A percentile compares a stretch with the other conserved stretches of the same genome.
Evolutionary conservation across 2,329 filamentous ascomycete species (phyloP).

Genomic region (Lasiodiplodia sp.): DNA sequence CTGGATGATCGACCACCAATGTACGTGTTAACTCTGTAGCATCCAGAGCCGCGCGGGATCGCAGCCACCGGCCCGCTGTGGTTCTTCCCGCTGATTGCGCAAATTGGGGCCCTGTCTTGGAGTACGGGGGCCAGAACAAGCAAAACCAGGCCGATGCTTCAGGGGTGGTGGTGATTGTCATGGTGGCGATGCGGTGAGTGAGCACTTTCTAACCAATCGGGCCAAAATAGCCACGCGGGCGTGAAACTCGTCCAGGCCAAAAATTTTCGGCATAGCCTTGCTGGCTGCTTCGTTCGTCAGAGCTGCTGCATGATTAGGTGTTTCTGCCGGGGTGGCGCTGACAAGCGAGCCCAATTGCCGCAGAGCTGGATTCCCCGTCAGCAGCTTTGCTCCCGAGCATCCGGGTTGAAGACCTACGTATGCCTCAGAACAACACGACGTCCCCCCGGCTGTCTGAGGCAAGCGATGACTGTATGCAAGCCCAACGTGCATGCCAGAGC

Average conservation of each 20-base stretch:
- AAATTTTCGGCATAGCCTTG: slow-evolving; percentile 18
- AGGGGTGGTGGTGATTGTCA: slow-evolving; percentile 21
- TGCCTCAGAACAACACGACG: not conserved
- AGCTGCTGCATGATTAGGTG: slow-evolving; percentile 21
- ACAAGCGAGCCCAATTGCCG: slow-evolving; percentile 20
- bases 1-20: slow-evolving; percentile 18
- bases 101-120: not conserved
- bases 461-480: not conserved
- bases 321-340: slow-evolving; percentile 1
- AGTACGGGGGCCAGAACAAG: slow-evolving; percentile 2
- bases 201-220: slow-evolving; percentile 16
- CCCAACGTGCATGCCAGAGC: not conserved
- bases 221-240: slow-evolving; percentile 11
- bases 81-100: slow-evolving; percentile 19
- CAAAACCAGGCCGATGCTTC: slow-evolving; percentile 8
- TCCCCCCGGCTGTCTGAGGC: not conserved
- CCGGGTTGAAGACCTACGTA: slow-evolving; percentile 2
- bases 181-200: slow-evolving; percentile 18
- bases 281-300: slow-evolving; percentile 23
- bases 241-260: slow-evolving; percentile 15
- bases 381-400: slow-evolving; percentile 6
- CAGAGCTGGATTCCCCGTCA: slow-evolving; percentile 1
- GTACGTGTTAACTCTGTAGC: slow-evolving; percentile 6
- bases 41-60: slow-evolving; percentile 14
- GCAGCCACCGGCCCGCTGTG: slow-evolving; percentile 7